These are phyloP conservation scores for Fraxinus sp. DNA, from an alignment of 305 asterid species.

Conservation along the genomic window DNA sequence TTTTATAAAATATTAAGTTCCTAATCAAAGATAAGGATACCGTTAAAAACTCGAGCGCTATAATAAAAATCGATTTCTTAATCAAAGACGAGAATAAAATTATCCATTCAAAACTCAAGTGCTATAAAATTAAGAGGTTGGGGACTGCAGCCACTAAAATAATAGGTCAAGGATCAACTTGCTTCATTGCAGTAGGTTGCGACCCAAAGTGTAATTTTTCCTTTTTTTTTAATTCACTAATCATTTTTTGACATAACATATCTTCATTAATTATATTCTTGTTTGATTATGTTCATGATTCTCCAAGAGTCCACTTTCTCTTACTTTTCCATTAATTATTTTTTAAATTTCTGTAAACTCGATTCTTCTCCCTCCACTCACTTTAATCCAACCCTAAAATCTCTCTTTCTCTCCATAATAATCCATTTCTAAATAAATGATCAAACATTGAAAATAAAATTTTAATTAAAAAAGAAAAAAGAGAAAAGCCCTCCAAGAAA, in stretches of 20 bases:
- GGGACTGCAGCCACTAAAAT: neutral
- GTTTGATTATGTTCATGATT: constrained; percentile 22
- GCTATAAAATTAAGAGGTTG: neutral
- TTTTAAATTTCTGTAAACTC: constrained; percentile 19
- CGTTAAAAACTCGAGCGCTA: neutral
- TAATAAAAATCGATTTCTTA: neutral
- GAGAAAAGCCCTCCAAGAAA: constrained; percentile 17
- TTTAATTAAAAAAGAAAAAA: neutral
- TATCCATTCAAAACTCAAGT: neutral
- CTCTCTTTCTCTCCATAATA: constrained; percentile 19
- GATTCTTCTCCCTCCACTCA: constrained; percentile 26
- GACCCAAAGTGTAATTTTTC: neutral
- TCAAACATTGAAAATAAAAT: constrained; percentile 8
- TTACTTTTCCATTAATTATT: constrained; percentile 25
- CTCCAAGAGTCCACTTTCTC: constrained; percentile 34
- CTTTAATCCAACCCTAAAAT: constrained; percentile 21
- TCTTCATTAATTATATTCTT: constrained; percentile 23
- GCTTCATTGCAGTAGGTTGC: neutral
- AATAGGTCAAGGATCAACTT: neutral
- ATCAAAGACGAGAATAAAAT: neutral
- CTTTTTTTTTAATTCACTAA: neutral
- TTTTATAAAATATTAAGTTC: neutral
- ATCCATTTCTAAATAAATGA: constrained; percentile 26
- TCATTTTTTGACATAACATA: neutral
- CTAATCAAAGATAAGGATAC: neutral